These are phyloP conservation scores for Macadamia tetraphylla DNA, from an alignment of 164 flowering plant species.

Conservation along the genomic window DNA sequence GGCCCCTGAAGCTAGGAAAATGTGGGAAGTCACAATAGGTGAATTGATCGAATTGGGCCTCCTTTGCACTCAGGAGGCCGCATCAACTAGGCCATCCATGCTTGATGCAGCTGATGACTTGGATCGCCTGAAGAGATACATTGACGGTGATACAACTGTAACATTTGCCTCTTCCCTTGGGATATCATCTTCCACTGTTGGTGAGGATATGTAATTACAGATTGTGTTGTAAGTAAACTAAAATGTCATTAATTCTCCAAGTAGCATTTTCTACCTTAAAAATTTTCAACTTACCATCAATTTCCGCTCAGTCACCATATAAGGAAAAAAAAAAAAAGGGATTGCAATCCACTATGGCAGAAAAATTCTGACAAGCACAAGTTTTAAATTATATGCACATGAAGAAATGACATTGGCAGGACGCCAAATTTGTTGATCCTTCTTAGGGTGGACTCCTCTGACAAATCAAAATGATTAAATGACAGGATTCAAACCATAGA, in stretches of 20 bases:
- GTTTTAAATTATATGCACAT: no score
- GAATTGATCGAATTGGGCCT: slow-evolving; percentile 41
- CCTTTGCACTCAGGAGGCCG: slow-evolving; percentile 37
- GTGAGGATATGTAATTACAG: background rate
- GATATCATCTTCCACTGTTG: slow-evolving; percentile 32
- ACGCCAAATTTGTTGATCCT: no score
- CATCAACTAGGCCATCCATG: slow-evolving; percentile 52
- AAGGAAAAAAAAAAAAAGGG: no score
- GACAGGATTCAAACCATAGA: no score
- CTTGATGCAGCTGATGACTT: slow-evolving; percentile 51
- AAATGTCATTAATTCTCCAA: background rate
- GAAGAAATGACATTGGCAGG: no score
- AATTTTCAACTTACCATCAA: background rate
- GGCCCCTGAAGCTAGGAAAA: slow-evolving; percentile 26
- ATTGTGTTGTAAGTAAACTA: background rate
- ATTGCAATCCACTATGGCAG: no score
- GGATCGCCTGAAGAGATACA: slow-evolving; percentile 47
- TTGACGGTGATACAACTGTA: slow-evolving; percentile 43
- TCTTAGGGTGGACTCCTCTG: no score
- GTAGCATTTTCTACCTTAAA: no score
- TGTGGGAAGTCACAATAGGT: slow-evolving; percentile 39
- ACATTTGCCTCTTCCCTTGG: slow-evolving; percentile 49
- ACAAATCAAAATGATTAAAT: no score
- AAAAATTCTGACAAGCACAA: no score
- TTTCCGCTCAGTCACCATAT: no score